Evolutionary conservation across 2,329 filamentous ascomycete species (phyloP).

Genomic region (Beauveria rudraprayagi): DNA sequence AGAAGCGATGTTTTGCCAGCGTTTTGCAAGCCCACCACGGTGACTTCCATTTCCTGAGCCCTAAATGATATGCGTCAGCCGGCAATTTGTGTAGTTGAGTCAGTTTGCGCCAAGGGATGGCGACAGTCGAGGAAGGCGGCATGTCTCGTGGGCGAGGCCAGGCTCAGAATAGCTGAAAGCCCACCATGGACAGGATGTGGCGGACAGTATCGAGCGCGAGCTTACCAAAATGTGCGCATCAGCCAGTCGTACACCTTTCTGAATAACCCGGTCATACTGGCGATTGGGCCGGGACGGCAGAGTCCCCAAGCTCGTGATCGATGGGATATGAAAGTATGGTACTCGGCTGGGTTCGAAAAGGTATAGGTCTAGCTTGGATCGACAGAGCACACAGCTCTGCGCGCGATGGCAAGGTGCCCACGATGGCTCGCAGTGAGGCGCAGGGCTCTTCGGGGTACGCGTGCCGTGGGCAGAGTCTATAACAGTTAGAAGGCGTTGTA

Average conservation of each 20-base stretch:
- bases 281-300: neutral
- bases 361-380: neutral
- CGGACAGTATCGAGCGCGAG: constrained; percentile 16
- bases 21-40: constrained; percentile 97
- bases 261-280: constrained; percentile 80
- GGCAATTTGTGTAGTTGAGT: neutral
- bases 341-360: neutral
- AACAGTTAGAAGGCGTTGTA: neutral
- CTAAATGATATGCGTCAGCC: constrained; percentile 36
- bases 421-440: neutral
- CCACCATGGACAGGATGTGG: neutral
- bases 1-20: constrained; percentile 95
- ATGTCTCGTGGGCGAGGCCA: neutral
- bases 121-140: neutral
- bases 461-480: neutral
- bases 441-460: neutral
- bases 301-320: neutral
- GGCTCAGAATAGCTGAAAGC: neutral
- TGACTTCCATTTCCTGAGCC: constrained; percentile 99
- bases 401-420: neutral
- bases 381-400: neutral
- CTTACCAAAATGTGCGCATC: constrained; percentile 92
- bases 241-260: constrained; percentile 97
- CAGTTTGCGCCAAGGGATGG: neutral
- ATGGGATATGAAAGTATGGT: neutral